A percentile compares a stretch with the other conserved stretches of the same genome.
Conservation (phyloP, 2,329 filamentous ascomycete species). For the Lecanicillium sp. region DNA sequence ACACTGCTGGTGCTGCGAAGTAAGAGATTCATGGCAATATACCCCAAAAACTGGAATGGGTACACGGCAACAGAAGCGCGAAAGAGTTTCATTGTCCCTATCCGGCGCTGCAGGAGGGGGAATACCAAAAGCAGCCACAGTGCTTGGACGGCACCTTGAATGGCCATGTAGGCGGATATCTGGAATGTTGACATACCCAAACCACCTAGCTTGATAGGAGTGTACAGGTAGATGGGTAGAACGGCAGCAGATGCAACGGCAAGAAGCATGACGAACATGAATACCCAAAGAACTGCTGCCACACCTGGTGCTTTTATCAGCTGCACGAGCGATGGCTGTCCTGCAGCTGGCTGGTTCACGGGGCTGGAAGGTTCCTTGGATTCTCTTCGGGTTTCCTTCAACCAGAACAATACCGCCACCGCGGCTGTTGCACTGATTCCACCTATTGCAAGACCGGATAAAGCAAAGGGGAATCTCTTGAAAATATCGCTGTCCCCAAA, state of each 20-base stretch:
- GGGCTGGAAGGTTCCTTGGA: background rate
- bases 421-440: constrained; percentile 51
- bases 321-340: constrained; percentile 21
- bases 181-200: constrained; percentile 54
- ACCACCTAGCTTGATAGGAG: constrained; percentile 55
- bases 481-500: constrained; percentile 45
- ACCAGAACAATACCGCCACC: constrained; percentile 45
- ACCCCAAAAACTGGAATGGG: constrained; percentile 56
- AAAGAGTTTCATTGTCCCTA: constrained; percentile 64
- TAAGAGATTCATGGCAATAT: constrained; percentile 50
- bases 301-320: constrained; percentile 62
- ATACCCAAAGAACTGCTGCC: constrained; percentile 57
- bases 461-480: constrained; percentile 45
- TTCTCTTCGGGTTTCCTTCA: constrained; percentile 55
- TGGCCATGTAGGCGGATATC: constrained; percentile 61
- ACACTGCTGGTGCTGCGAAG: too few relatives aligned
- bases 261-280: constrained; percentile 60
- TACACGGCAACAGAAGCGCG: constrained; percentile 48
- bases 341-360: background rate
- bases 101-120: constrained; percentile 57
- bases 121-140: constrained; percentile 67
- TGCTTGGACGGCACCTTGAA: constrained; percentile 61
- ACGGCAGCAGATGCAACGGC: constrained; percentile 68
- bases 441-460: constrained; percentile 47
- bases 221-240: constrained; percentile 63